Evolutionary conservation across 2,329 filamentous ascomycete genomes (phyloP).

Genomic region (Paecilomyces fulvus): DNA sequence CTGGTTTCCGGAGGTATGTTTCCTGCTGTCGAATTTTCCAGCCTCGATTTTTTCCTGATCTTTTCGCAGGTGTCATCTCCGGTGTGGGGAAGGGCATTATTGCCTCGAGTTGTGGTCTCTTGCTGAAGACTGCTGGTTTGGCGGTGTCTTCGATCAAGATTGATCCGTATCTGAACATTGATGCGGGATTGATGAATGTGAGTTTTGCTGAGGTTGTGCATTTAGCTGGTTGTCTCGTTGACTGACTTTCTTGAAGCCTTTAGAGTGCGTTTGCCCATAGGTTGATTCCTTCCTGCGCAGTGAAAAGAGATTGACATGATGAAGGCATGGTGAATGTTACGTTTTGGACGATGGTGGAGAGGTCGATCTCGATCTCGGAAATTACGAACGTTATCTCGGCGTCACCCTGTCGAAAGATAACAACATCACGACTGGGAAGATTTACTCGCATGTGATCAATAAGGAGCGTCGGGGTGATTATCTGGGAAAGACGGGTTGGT

Average conservation of each 20-base stretch:
- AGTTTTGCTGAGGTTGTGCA: constrained; percentile 45
- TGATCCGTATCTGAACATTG: constrained; percentile 67
- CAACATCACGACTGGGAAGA: constrained; percentile 97
- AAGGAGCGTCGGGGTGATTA: constrained; percentile 67
- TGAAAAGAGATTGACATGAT: neutral
- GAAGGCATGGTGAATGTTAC: constrained; percentile 78
- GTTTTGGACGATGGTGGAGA: constrained; percentile 78
- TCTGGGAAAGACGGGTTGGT: constrained; percentile 59
- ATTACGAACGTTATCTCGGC: constrained; percentile 74
- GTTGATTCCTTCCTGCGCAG: neutral
- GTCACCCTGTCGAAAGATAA: constrained; percentile 75
- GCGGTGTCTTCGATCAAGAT: constrained; percentile 64
- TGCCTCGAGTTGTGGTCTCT: constrained; percentile 60
- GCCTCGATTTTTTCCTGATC: neutral
- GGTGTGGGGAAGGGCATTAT: constrained; percentile 51
- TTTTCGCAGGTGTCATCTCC: constrained; percentile 22
- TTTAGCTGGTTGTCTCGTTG: neutral
- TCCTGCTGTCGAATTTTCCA: constrained; percentile 1
- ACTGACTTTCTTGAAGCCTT: neutral
- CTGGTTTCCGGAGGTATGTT: constrained; percentile 60
- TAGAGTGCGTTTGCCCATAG: neutral
- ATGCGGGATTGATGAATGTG: constrained; percentile 57
- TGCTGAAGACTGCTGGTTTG: constrained; percentile 71
- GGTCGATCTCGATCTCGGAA: constrained; percentile 65
- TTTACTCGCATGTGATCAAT: constrained; percentile 83